Evolutionary conservation across 139 green algal species (phyloP).

Genomic region (Astrephomene gubernaculifera): DNA sequence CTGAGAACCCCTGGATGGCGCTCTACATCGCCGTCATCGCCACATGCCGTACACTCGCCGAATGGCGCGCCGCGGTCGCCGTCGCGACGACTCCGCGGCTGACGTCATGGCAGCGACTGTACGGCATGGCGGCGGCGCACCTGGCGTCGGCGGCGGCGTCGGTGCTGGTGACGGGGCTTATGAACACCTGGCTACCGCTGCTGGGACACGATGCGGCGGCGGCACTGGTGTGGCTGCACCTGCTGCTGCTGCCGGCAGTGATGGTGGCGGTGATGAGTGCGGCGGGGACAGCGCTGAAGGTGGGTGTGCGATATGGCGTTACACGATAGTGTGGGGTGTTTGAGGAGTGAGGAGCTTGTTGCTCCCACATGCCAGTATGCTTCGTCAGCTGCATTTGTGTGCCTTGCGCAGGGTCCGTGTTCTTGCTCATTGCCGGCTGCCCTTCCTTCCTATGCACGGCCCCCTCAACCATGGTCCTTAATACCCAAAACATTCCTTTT

Average conservation of each 20-base stretch:
- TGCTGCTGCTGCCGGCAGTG: constrained; percentile 39
- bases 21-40: constrained; percentile 33
- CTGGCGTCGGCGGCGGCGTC: not conserved
- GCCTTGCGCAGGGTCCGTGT: too few relatives aligned
- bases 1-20: constrained; percentile 37
- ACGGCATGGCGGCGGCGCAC: not conserved
- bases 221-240: constrained; percentile 41
- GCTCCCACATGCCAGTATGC: too few relatives aligned
- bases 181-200: constrained; percentile 40
- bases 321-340: too few relatives aligned
- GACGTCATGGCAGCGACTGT: not conserved
- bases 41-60: constrained; percentile 37
- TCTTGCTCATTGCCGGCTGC: too few relatives aligned
- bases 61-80: not conserved
- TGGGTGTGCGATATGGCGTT: too few relatives aligned
- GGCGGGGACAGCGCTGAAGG: not conserved
- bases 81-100: not conserved
- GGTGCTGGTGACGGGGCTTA: constrained; percentile 28
- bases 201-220: constrained; percentile 19
- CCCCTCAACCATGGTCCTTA: too few relatives aligned
- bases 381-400: too few relatives aligned
- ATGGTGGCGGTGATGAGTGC: constrained; percentile 17
- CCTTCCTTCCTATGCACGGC: too few relatives aligned
- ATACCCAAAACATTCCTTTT: too few relatives aligned
- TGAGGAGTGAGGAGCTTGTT: too few relatives aligned